Conservation (phyloP, 257 asterid genomes). For the Solanum medicagineum region DNA sequence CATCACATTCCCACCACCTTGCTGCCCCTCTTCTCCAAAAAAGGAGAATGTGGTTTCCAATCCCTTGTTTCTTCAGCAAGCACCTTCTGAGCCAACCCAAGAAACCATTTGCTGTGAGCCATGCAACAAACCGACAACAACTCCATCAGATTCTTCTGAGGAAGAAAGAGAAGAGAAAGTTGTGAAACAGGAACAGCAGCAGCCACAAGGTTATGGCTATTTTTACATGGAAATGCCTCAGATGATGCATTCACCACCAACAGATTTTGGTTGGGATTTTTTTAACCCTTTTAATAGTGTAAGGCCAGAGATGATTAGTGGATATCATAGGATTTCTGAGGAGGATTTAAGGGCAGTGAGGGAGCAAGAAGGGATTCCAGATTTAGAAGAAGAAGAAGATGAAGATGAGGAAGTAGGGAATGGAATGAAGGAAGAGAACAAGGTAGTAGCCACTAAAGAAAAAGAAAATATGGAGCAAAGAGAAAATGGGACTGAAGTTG, state of each 20-base stretch:
- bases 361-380: slow-evolving; percentile 86
- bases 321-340: slow-evolving; percentile 53
- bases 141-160: slow-evolving; percentile 28
- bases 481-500: slow-evolving; percentile 21
- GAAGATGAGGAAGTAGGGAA: slow-evolving; percentile 15
- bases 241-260: slow-evolving; percentile 44
- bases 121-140: slow-evolving; percentile 19
- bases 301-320: slow-evolving; percentile 48
- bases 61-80: slow-evolving; percentile 75
- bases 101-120: slow-evolving; percentile 33
- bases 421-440: slow-evolving; percentile 24
- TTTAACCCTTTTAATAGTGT: slow-evolving; percentile 62
- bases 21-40: slow-evolving; percentile 26
- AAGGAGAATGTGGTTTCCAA: slow-evolving; percentile 54
- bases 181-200: slow-evolving; percentile 17
- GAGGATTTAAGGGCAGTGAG: slow-evolving; percentile 84
- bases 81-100: slow-evolving; percentile 46
- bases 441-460: slow-evolving; percentile 12
- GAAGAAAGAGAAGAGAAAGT: slow-evolving; percentile 25
- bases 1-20: slow-evolving; percentile 48
- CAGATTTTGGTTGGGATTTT: slow-evolving; percentile 92
- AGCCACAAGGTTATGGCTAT: slow-evolving; percentile 35
- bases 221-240: slow-evolving; percentile 62
- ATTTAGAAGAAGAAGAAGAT: slow-evolving; percentile 55
- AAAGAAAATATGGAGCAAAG: slow-evolving; percentile 12